A percentile compares a stretch with the other conserved stretches of the same genome.
Evolutionary conservation across 1,284 basidiomycete genomes (phyloP).

Genomic region (Rhizopogon parksii): DNA sequence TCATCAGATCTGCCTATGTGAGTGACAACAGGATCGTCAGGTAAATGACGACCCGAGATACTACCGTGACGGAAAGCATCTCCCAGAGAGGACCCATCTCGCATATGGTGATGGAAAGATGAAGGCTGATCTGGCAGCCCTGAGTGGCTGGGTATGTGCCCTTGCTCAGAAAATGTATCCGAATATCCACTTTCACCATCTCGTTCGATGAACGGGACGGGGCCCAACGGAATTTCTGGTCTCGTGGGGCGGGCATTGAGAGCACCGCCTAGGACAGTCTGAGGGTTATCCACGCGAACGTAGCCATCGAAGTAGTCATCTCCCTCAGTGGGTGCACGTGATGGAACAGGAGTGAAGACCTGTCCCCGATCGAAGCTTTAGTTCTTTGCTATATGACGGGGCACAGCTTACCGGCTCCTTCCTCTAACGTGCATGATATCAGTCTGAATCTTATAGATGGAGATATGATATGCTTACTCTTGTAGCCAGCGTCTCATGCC

Average conservation of each 20-base stretch:
- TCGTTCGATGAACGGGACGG: constrained; percentile 18
- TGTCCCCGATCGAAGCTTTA: constrained; percentile 11
- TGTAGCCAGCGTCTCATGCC: neutral
- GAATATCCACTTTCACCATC: constrained; percentile 11
- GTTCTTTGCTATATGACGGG: constrained; percentile 1
- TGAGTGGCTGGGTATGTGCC: constrained; percentile 17
- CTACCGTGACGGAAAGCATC: neutral
- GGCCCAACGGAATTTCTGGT: constrained; percentile 13
- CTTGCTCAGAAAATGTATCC: constrained; percentile 24
- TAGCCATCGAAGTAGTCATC: constrained; percentile 28
- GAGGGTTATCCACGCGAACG: constrained; percentile 26
- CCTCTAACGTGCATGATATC: constrained; percentile 14
- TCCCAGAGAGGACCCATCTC: neutral
- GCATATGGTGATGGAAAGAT: neutral
- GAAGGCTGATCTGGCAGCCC: constrained; percentile 23
- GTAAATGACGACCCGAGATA: constrained; percentile 1
- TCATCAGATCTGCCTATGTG: constrained; percentile 16
- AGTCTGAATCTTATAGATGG: neutral
- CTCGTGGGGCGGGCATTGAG: constrained; percentile 28
- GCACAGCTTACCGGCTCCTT: constrained; percentile 25
- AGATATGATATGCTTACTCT: constrained; percentile 1
- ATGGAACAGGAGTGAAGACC: constrained; percentile 29
- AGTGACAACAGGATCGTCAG: constrained; percentile 22
- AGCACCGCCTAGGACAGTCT: constrained; percentile 27
- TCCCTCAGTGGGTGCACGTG: constrained; percentile 27